Conservation (phyloP, 768 basidiomycete species). For the Rhodotorula kratochvilovae region DNA sequence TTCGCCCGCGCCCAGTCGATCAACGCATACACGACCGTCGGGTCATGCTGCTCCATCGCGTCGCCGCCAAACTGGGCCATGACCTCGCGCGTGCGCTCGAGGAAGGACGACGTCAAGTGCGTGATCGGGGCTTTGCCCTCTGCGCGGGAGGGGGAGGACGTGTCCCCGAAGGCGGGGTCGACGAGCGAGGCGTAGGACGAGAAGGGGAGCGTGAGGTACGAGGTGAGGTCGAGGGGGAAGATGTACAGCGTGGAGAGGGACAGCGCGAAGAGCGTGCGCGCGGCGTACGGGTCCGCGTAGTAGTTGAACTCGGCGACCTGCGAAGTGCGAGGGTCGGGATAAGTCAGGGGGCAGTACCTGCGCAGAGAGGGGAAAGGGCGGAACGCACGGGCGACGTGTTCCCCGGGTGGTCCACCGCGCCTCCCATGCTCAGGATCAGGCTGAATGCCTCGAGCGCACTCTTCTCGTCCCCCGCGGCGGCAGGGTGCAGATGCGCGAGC, state of each 20-base stretch:
- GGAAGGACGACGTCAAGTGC: slow-evolving; percentile 63
- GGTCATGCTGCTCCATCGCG: slow-evolving; percentile 84
- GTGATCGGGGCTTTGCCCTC: slow-evolving; percentile 13
- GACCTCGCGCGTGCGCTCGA: slow-evolving; percentile 67
- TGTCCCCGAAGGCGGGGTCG: slow-evolving; percentile 20
- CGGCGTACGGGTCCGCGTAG: slow-evolving; percentile 64
- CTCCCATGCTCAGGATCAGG: slow-evolving; percentile 86
- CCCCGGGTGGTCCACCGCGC: slow-evolving; percentile 82
- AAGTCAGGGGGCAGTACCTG: too few relatives aligned
- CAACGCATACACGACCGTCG: slow-evolving; percentile 82
- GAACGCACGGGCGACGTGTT: slow-evolving; percentile 57
- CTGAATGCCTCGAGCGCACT: slow-evolving; percentile 48
- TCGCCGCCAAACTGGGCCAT: slow-evolving; percentile 79
- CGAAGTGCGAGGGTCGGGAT: neutral
- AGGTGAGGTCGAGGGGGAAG: slow-evolving; percentile 77
- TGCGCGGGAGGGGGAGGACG: neutral
- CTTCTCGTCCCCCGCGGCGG: neutral
- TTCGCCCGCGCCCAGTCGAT: slow-evolving; percentile 50
- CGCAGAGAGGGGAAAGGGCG: too few relatives aligned
- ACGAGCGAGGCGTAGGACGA: slow-evolving; percentile 51
- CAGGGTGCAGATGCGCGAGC: slow-evolving; percentile 53
- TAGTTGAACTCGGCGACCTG: slow-evolving; percentile 76
- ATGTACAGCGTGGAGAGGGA: slow-evolving; percentile 53
- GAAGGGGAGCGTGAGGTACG: slow-evolving; percentile 72
- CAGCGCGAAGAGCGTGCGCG: slow-evolving; percentile 60